Conservation (phyloP, 139 green algal genomes). For the Auxenochlorella pyrenoidosa region DNA sequence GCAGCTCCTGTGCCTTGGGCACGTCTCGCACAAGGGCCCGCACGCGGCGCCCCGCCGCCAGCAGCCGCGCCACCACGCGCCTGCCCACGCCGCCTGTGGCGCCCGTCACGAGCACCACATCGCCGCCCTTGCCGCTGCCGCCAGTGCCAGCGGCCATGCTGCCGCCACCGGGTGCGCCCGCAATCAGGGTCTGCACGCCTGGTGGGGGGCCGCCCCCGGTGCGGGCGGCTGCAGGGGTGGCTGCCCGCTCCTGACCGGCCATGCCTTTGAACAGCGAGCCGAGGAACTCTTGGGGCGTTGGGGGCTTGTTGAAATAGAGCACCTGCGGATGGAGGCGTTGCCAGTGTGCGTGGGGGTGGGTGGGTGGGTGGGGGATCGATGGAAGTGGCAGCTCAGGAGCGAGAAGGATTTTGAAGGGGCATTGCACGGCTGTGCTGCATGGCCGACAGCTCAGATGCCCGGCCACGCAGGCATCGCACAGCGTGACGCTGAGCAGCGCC, state of each 20-base stretch:
- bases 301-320: constrained; percentile 81
- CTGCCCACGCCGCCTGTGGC: constrained; percentile 87
- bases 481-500: too few relatives aligned
- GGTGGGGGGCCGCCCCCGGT: too few relatives aligned
- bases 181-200: not conserved
- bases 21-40: constrained; percentile 79
- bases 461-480: too few relatives aligned
- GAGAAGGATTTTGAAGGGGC: too few relatives aligned
- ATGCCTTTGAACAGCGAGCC: not conserved
- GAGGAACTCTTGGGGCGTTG: constrained; percentile 42
- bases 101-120: constrained; percentile 62
- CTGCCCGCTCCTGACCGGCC: not conserved
- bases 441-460: too few relatives aligned
- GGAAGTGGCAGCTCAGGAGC: too few relatives aligned
- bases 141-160: not conserved
- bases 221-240: not conserved
- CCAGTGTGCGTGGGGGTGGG: too few relatives aligned
- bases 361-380: too few relatives aligned
- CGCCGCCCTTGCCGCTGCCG: not conserved
- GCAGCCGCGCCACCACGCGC: constrained; percentile 80
- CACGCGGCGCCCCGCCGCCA: constrained; percentile 68
- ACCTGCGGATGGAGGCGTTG: constrained; percentile 27
- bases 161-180: too few relatives aligned
- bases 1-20: constrained; percentile 70
- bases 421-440: too few relatives aligned